Conservation (phyloP, 257 asterid species). For the Euphrasia confusa region DNA sequence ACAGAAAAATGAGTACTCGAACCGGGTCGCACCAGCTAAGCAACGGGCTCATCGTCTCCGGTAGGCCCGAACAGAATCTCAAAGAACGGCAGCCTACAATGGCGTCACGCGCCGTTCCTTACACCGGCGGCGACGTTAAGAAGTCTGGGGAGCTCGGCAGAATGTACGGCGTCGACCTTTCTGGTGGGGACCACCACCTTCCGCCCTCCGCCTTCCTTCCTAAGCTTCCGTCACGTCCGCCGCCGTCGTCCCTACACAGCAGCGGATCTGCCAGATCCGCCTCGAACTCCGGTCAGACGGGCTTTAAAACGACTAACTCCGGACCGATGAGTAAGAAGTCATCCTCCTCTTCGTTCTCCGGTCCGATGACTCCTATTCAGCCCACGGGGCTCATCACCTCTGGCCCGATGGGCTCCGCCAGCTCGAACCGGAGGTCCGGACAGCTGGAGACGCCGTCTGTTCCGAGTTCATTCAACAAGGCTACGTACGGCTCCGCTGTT, state of each 20-base stretch:
- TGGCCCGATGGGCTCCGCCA: conserved; percentile 56
- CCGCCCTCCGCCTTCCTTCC: conserved; percentile 33
- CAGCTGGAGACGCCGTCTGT: conserved; percentile 48
- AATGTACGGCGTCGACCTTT: conserved; percentile 72
- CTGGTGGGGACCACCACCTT: conserved; percentile 46
- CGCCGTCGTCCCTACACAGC: conserved; percentile 56
- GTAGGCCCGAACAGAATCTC: conserved; percentile 65
- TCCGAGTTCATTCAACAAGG: conserved; percentile 44
- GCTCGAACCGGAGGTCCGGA: conserved; percentile 58
- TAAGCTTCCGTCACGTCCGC: conserved; percentile 55
- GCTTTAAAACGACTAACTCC: conserved; percentile 40
- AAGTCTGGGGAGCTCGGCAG: conserved; percentile 86
- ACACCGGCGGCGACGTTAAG: conserved; percentile 91
- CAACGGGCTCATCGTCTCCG: conserved; percentile 83
- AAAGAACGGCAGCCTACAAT: conserved; percentile 70
- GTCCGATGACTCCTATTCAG: conserved; percentile 85
- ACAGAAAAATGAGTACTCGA: conserved; percentile 50
- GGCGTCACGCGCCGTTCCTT: conserved; percentile 69
- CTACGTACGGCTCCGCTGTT: conserved; percentile 64
- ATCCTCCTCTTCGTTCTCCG: conserved; percentile 71
- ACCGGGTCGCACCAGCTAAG: conserved; percentile 89
- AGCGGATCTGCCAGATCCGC: conserved; percentile 93
- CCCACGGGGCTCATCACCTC: conserved; percentile 79
- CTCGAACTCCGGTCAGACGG: conserved; percentile 67
- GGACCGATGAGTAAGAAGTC: conserved; percentile 70